phyloP scores from a whole-genome alignment of 2,329 filamentous ascomycete genomes.

The Didymella arachidicola region DNA sequence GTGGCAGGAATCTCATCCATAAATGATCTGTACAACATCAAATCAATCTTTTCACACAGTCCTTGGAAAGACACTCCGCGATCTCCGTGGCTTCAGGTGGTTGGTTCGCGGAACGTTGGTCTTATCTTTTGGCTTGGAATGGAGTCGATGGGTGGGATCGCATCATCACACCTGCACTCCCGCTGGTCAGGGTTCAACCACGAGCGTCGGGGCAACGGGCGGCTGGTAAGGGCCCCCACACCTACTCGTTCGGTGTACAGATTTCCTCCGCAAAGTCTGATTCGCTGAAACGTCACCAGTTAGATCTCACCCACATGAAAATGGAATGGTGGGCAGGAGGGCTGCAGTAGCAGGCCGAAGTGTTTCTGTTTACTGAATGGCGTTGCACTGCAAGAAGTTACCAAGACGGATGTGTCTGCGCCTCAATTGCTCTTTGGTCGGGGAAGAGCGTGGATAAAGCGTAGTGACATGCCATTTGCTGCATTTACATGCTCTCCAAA shows the following conservation, averaged over 20 bases:
- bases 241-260: neutral
- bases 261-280: constrained; percentile 8
- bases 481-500: constrained; percentile 21
- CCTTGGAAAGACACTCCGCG: neutral
- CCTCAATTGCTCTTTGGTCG: constrained; percentile 5
- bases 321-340: constrained; percentile 1
- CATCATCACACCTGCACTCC: constrained; percentile 19
- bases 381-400: constrained; percentile 6
- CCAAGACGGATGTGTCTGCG: constrained; percentile 7
- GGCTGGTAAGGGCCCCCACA: constrained; percentile 9
- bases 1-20: neutral
- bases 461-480: constrained; percentile 22
- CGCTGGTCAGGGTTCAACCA: constrained; percentile 20
- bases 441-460: constrained; percentile 10
- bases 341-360: constrained; percentile 4
- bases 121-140: constrained; percentile 3
- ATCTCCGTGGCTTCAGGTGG: neutral
- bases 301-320: constrained; percentile 1
- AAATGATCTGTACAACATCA: neutral
- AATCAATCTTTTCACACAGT: neutral
- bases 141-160: constrained; percentile 13
- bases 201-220: constrained; percentile 3
- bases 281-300: constrained; percentile 5
- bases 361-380: constrained; percentile 1
- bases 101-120: neutral